phyloP scores from a whole-genome alignment of 2,329 filamentous ascomycete species.

The Arthroderma uncinatum region DNA sequence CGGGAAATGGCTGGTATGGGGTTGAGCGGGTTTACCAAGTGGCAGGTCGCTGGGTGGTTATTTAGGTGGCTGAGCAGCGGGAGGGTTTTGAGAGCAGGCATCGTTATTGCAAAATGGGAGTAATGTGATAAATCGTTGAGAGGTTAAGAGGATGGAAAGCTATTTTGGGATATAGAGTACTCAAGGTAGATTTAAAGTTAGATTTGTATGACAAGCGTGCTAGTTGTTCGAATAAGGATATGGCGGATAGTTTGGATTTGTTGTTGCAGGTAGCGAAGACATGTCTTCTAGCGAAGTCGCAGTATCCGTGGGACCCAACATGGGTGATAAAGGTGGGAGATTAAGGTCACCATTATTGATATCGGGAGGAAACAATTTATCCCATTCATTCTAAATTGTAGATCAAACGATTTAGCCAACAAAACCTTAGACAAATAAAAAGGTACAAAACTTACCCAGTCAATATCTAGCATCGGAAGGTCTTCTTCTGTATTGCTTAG shows the following conservation, averaged over 20 bases:
- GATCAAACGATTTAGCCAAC: background rate
- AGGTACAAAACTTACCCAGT: slow-evolving; percentile 48
- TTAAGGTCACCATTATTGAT: slow-evolving; percentile 45
- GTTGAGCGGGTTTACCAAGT: slow-evolving; percentile 19
- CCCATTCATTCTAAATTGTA: slow-evolving; percentile 24
- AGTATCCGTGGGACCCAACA: background rate
- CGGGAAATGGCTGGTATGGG: slow-evolving; percentile 26
- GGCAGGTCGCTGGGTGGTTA: slow-evolving; percentile 14
- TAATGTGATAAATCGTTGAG: background rate
- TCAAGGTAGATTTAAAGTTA: too few species aligned
- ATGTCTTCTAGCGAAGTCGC: background rate
- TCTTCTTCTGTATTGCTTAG: slow-evolving; percentile 13
- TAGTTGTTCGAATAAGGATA: background rate
- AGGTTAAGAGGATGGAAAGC: background rate
- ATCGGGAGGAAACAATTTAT: slow-evolving; percentile 28
- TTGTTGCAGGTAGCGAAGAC: background rate
- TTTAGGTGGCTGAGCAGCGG: slow-evolving; percentile 14
- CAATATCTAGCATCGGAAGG: slow-evolving; percentile 44
- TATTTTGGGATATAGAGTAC: too few species aligned
- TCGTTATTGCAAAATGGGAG: slow-evolving; percentile 11
- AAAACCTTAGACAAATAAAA: background rate
- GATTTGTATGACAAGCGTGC: background rate
- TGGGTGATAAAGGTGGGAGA: slow-evolving; percentile 30
- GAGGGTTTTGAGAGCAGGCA: slow-evolving; percentile 13
- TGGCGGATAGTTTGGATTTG: background rate